These are phyloP conservation scores for Claviceps africana DNA, from an alignment of 2,329 filamentous ascomycete species.

Conservation along the genomic window DNA sequence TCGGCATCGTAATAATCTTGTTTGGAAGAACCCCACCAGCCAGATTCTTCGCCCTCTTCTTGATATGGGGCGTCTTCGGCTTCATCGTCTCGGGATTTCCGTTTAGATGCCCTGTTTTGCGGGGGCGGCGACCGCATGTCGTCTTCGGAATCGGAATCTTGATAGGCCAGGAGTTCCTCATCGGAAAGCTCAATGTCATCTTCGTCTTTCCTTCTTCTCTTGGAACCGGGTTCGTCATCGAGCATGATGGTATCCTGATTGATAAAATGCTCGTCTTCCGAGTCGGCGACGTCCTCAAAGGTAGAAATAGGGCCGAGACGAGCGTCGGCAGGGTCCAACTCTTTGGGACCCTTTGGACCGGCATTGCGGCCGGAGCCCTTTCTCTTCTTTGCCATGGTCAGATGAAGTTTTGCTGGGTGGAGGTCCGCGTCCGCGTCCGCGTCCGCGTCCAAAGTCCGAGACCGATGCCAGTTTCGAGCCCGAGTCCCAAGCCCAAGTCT, in stretches of 20 bases:
- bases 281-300: constrained; percentile 79
- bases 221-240: constrained; percentile 65
- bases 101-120: constrained; percentile 11
- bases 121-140: constrained; percentile 13
- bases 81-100: constrained; percentile 17
- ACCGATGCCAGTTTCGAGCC: not conserved
- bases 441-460: not conserved
- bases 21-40: constrained; percentile 76
- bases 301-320: constrained; percentile 47
- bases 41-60: constrained; percentile 43
- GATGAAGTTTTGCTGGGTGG: not conserved
- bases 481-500: not conserved
- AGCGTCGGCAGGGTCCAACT: constrained; percentile 42
- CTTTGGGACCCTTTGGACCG: constrained; percentile 36
- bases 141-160: constrained; percentile 30
- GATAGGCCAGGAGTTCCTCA: constrained; percentile 43
- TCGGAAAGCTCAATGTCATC: constrained; percentile 52
- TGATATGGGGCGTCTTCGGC: constrained; percentile 45
- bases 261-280: constrained; percentile 85
- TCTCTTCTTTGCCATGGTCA: constrained; percentile 52
- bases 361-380: constrained; percentile 45
- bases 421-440: not conserved
- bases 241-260: constrained; percentile 76
- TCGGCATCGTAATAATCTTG: constrained; percentile 92
- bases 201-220: constrained; percentile 61